Base-by-base conservation (phyloP, 768 basidiomycete species). In the Tricholoma flavovirens region DNA sequence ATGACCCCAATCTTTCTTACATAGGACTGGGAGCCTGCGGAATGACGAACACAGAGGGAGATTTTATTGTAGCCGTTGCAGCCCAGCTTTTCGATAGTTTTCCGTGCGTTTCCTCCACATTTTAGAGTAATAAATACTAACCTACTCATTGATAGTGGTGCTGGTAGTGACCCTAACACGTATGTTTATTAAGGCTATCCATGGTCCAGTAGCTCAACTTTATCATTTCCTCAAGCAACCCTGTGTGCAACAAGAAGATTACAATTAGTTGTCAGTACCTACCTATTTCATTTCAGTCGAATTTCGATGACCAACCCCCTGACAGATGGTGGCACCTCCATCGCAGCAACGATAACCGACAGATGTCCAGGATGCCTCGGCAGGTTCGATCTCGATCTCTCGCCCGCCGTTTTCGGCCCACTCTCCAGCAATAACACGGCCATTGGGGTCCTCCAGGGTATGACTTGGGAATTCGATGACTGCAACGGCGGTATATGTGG, bases 21-120 rank as follows among this genome's bases (percentile, higher is more conserved):
- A 35, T 5, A 52, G 57, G 59, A 17, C 49, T 60, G 8, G 62
- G 62, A 45, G 60, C 62, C 15, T 63, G 62, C 48, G 62, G 62
- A 6, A 50, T 21, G 30, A 21, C 7, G 11, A 61, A 59, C 19
- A 56, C 57, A 4, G 30, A 15, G 14, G 17, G 4, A 5, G 55
- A 61, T 15, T 17, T 51, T 9, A 54, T 63, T 26, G 60, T 48
- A 30, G 62, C 62, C 11, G 60, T 59, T 29, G 42, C 60, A 21
- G 49, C 49, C 26, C n/a, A 55, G 29, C 19, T 54, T n/a, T 63
- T 57, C 36, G 45, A 59, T 48, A 52, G 49, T 7, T 60, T 46
- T 29, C 60, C 60, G 60, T 63, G 30, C 10, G 58, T 59, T 14
- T 22, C 5, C 32, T 49, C 19, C 33, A 5, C 35, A 14, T 15